Base-by-base conservation (phyloP, 352 stramenopile species). In the Phytophthora ramorum region DNA sequence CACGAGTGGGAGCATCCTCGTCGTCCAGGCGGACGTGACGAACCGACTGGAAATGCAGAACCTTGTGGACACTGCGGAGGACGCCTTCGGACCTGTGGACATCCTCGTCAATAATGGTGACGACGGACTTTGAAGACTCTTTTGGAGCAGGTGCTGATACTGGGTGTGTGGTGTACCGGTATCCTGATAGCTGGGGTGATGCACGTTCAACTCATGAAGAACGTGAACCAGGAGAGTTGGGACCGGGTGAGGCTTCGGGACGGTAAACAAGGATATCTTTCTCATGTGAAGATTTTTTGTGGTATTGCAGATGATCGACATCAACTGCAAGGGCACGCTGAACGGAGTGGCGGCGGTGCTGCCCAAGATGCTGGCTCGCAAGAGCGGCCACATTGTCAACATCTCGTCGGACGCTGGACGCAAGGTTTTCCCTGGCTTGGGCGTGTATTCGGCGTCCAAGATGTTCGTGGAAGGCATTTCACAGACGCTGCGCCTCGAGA, bases 111-210 rank as follows among this genome's bases (percentile, higher is more conserved):
- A 96, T 73, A 95, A 95, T 61, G 79, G 75, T 79, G 20, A 38
- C 44, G 20, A 8, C n/a, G 22, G 34, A 44, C 32, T 2, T 13
- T 34, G 28, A 13, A 28, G 19, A 13, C 12, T 28, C 44, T 30
- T 46, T 17, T 9, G 26, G 32, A 16, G 30, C 7, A 37, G 40
- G 7, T 48, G 41, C 48, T 59, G 38, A 41, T 30, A 4, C 16
- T 58, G n/a, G 12, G 24, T 43, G 44, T 40, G 22, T 24, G 3
- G 44, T 40, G 22, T 24, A 24, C 22, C 0, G 68, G 7, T 17
- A n/a, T n/a, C n/a, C n/a, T n/a, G n/a, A n/a, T n/a, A 87, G 88
- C 92, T 46, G 91, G 92, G n/a, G 87, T 97, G 56, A 98, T 97
- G 92, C 93, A 93, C 50, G 96, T 95, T 51, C 93, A 92, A 14